phyloP scores from a whole-genome alignment of 2,329 filamentous ascomycete species.

The Sporothrix luriei region DNA sequence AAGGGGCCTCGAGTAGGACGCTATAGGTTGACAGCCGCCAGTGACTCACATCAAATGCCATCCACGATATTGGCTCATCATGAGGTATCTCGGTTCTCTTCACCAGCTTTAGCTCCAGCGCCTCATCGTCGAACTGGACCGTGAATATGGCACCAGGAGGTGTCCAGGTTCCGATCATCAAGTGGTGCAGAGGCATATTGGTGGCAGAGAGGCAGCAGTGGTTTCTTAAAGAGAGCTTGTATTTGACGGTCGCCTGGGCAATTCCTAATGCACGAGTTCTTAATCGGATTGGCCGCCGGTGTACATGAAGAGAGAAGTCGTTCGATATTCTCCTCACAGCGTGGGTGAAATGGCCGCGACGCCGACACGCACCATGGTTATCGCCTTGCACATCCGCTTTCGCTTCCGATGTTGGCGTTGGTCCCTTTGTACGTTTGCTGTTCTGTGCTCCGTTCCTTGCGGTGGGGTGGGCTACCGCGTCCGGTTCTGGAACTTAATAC shows the following conservation, averaged over 20 bases:
- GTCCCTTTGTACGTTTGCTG: neutral
- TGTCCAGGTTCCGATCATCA: slow-evolving; percentile 93
- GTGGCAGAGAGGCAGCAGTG: neutral
- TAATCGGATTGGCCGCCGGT: neutral
- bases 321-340: neutral
- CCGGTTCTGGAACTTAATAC: neutral
- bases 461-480: neutral
- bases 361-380: neutral
- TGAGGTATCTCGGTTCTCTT: slow-evolving; percentile 79
- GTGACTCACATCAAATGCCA: slow-evolving; percentile 76
- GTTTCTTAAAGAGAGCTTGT: neutral
- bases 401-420: neutral
- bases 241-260: neutral
- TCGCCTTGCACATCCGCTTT: neutral
- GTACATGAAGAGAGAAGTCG: neutral
- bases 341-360: neutral
- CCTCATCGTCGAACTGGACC: slow-evolving; percentile 82
- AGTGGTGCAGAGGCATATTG: slow-evolving; percentile 76
- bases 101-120: slow-evolving; percentile 70
- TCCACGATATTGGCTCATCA: slow-evolving; percentile 90
- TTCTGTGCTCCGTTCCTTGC: neutral
- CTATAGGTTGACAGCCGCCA: neutral
- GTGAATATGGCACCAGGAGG: slow-evolving; percentile 88
- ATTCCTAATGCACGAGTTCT: neutral
- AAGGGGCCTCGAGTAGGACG: neutral